A percentile compares a stretch with the other conserved stretches of the same genome.
Conservation (phyloP, 225 moss, liverwort and hornwort species). For the Rhytidiadelphus loreus region DNA sequence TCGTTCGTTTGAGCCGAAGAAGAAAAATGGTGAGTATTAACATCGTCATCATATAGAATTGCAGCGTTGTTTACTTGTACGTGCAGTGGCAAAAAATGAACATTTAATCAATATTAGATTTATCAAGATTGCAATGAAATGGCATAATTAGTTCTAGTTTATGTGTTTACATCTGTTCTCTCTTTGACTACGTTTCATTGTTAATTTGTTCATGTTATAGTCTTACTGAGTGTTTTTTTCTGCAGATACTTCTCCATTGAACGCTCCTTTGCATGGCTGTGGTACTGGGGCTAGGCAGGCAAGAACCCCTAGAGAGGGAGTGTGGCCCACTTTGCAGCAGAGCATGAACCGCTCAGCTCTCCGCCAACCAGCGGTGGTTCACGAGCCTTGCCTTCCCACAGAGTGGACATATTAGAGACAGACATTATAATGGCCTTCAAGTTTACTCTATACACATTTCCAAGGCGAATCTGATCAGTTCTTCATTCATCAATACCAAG, state of each 20-base stretch:
- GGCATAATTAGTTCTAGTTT: neutral
- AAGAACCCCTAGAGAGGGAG: slow-evolving; percentile 6
- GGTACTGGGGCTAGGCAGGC: neutral
- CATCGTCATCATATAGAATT: too few relatives aligned
- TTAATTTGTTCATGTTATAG: neutral
- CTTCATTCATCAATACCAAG: neutral
- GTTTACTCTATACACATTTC: neutral
- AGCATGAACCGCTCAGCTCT: slow-evolving; percentile 11
- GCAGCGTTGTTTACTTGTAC: neutral
- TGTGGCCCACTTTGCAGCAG: slow-evolving; percentile 25
- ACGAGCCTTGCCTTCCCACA: slow-evolving; percentile 60
- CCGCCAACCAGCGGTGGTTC: slow-evolving; percentile 13
- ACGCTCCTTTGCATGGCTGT: neutral
- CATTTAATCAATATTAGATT: neutral
- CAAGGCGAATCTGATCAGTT: neutral
- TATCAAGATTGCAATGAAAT: neutral
- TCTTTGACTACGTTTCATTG: too few relatives aligned
- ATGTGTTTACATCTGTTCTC: neutral
- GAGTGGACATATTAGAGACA: slow-evolving; percentile 67
- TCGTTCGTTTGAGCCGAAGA: slow-evolving; percentile 44
- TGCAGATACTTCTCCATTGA: neutral
- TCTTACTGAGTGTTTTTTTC: neutral
- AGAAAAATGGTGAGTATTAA: slow-evolving; percentile 36
- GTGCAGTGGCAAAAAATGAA: neutral
- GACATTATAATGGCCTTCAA: neutral